Conservation (phyloP, 108 stramenopile species). For the Conticribra guillardii region DNA sequence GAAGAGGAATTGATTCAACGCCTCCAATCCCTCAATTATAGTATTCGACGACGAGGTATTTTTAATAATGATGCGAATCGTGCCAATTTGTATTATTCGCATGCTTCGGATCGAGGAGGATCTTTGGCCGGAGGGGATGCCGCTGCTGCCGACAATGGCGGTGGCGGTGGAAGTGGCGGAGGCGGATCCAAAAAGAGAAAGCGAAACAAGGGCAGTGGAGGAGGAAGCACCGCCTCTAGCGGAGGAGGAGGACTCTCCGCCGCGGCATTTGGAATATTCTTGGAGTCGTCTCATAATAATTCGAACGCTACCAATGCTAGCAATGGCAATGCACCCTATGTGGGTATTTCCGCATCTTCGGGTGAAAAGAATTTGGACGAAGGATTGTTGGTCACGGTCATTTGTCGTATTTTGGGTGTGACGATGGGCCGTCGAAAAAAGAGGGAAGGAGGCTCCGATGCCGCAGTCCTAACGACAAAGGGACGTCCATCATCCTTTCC, state of each 20-base stretch:
- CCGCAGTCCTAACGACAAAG: neutral
- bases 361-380: constrained; percentile 16
- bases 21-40: neutral
- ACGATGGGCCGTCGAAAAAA: constrained; percentile 21
- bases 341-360: neutral
- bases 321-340: too few species aligned
- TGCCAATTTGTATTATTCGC: neutral
- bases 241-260: constrained; percentile 8
- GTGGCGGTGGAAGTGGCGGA: neutral
- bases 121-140: neutral
- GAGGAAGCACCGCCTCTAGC: neutral
- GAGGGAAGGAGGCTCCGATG: neutral
- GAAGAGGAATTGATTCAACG: neutral
- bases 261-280: constrained; percentile 22
- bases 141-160: neutral
- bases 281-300: constrained; percentile 12
- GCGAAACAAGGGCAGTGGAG: constrained; percentile 9
- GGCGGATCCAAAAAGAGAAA: neutral
- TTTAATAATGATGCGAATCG: neutral
- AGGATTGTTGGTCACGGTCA: constrained; percentile 25
- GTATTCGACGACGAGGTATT: neutral
- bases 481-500: neutral
- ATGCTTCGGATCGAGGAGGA: neutral
- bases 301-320: neutral
- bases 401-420: constrained; percentile 31